phyloP scores from a whole-genome alignment of 169 alveolate species.

The Babesia ovata region DNA sequence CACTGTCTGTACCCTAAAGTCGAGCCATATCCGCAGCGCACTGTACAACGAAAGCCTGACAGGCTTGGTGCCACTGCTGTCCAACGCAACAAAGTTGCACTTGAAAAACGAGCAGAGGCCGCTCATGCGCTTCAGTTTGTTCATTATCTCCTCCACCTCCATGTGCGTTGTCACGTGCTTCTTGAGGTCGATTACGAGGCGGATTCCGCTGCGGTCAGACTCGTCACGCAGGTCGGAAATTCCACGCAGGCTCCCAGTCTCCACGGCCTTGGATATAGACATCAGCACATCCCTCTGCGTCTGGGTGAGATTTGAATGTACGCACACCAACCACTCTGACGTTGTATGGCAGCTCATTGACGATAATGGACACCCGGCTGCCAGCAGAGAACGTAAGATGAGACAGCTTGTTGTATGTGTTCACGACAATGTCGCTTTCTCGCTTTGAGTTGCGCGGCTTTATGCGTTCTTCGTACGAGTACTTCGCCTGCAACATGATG shows the following conservation, averaged over 20 bases:
- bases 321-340: slow-evolving; percentile 4
- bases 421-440: slow-evolving; percentile 32
- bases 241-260: slow-evolving; percentile 50
- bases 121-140: slow-evolving; percentile 27
- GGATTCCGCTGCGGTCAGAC: slow-evolving; percentile 60
- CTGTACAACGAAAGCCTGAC: slow-evolving; percentile 40
- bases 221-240: slow-evolving; percentile 61
- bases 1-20: slow-evolving; percentile 53
- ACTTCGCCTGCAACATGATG: slow-evolving; percentile 64
- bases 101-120: slow-evolving; percentile 56
- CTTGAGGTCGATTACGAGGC: slow-evolving; percentile 65
- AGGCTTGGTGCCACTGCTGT: slow-evolving; percentile 56
- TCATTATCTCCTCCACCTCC: slow-evolving; percentile 62
- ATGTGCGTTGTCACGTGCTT: slow-evolving; percentile 47
- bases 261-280: slow-evolving; percentile 49
- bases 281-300: slow-evolving; percentile 47
- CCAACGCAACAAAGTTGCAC: slow-evolving; percentile 68
- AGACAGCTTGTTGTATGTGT: slow-evolving; percentile 19
- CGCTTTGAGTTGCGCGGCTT: slow-evolving; percentile 30
- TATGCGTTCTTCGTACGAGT: slow-evolving; percentile 44
- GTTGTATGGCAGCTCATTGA: slow-evolving; percentile 65
- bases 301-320: too few relatives aligned
- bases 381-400: slow-evolving; percentile 51
- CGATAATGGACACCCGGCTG: slow-evolving; percentile 56
- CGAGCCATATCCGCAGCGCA: slow-evolving; percentile 64